Percentiles rank a stretch among this genome's conserved stretches.
Conservation (phyloP, 2,329 filamentous ascomycete genomes). For the Sordariomycetes sp. region DNA sequence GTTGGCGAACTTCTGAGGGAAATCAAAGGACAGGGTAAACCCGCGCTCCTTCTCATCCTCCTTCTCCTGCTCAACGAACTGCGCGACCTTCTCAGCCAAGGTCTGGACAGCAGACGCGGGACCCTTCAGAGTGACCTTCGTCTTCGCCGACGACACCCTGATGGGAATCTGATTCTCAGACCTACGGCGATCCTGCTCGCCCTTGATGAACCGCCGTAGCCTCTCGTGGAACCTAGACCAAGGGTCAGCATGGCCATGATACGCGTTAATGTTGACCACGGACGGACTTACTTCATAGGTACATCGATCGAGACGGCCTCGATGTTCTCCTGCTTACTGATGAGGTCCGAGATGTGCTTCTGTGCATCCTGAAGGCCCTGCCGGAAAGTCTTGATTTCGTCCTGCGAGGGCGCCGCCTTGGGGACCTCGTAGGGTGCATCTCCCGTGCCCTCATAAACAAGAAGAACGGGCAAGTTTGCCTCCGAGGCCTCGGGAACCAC, state of each 20-base stretch:
- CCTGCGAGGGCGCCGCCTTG: constrained; percentile 31
- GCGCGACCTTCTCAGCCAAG: constrained; percentile 57
- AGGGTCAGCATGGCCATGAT: background rate
- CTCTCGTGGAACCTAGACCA: constrained; percentile 43
- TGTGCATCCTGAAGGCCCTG: constrained; percentile 40
- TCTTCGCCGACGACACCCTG: constrained; percentile 43
- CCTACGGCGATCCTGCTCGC: constrained; percentile 38
- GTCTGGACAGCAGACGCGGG: constrained; percentile 60
- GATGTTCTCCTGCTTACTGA: constrained; percentile 45
- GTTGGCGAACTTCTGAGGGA: constrained; percentile 89
- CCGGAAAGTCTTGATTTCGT: constrained; percentile 38
- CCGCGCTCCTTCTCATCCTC: constrained; percentile 89
- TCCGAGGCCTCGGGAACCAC: constrained; percentile 55
- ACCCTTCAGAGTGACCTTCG: constrained; percentile 61
- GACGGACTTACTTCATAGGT: constrained; percentile 32
- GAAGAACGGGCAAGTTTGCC: constrained; percentile 46
- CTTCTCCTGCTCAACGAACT: constrained; percentile 78
- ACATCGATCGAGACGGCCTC: constrained; percentile 39
- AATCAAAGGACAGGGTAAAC: constrained; percentile 77
- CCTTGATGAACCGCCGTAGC: constrained; percentile 49
- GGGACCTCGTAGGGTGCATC: constrained; percentile 38
- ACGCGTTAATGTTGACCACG: constrained; percentile 12
- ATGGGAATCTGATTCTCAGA: constrained; percentile 44
- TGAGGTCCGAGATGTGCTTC: constrained; percentile 41
- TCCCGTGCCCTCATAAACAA: constrained; percentile 61